Base-by-base conservation (phyloP, 352 stramenopile species). In the Globisporangium radiosum region DNA sequence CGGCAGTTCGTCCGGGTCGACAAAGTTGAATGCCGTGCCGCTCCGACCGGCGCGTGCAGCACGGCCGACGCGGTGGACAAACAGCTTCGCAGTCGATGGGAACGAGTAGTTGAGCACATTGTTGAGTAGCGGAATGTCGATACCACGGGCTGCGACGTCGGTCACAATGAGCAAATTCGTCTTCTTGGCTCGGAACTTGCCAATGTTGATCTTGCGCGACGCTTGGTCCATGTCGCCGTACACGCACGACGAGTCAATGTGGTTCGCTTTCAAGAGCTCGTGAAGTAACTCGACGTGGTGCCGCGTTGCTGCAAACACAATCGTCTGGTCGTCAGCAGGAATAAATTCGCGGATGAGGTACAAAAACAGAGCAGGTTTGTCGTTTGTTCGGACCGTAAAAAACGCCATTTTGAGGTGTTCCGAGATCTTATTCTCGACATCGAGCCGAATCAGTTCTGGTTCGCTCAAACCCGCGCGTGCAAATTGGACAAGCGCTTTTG, bases 201-300 rank as follows among this genome's bases (percentile, higher is more conserved):
- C 87, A 55, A 96, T 78, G 69, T 93, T 94, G 64, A 93, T 94
- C 69, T 94, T 94, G 25, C 88, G 85, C 38, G 81, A 91, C n/a
- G 83, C 81, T 60, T 90, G 82, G 63, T 98, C 94, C 94, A 98
- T 98, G 58, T 93, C 80, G 63, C 94, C 94, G 67, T 98, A 98
- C 13, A 97, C 87, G 56, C 85, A 84, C 42, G 82, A 96, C 54
- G 82, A 91, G 5, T 95, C 77, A 47, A 96, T 90, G 57, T 86
- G 76, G 63, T 86, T 81, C 10, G 89, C 83, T 7, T 70, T 72
- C 7, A 98, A 69, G 19, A 98, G 64, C n/a, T 94, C 91, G 60
- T 97, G 86, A n/a, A 99, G 64, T 58, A 99, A 98, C 73, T 99
- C 98, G 8, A 98, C 96, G 74, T 99, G 97, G 73, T 99, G 96